Base-by-base conservation (phyloP, 495 filamentous ascomycete species). In the Pseudevernia furfuracea region DNA sequence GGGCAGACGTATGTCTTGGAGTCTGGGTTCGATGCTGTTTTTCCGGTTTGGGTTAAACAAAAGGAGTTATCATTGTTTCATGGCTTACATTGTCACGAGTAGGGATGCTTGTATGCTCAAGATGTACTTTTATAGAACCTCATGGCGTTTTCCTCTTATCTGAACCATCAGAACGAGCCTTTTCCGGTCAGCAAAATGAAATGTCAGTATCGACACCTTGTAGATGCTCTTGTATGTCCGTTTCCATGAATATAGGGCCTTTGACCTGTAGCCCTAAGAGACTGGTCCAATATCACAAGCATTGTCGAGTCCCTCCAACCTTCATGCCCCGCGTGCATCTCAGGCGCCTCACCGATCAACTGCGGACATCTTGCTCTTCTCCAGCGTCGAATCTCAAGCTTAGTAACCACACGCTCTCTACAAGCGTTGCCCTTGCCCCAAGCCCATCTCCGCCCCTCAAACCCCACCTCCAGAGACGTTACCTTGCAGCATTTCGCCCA, bases 401-500 rank as follows among this genome's bases (percentile, higher is more conserved):
- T 11, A n/a, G 30, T 32, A 30, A 30, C 52, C 28, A 55, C 34
- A 55, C 30, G 21, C 2, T 19, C 6, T 21, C 52, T 32, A 34
- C 30, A 55, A 55, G 30, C 15, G 15, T 34, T 21, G 52, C 30
- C 52, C 28, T 36, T 55, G 2, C 17, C 52, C 17, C 52, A 32
- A 34, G 6, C 52, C 17, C 15, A 12, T 34, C 30, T 30, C 5
- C 30, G 21, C 36, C 25, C 23, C 39, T 21, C 59, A 14, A 55
- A 32, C 30, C 52, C 28, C 52, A n/a, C 46, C 17, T 52, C 21
- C 30, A 55, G 36, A 66, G n/a, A 60, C 58, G 58, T 12, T 41
- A 57, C 21, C 9, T 57, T 38, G 30, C 65, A 36, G 66, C 65
- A 23, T 11, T 39, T 46, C 67, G 67, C 71, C 89, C 83, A 72